Evolutionary conservation across 2,329 filamentous ascomycete genomes (phyloP).

Genomic region (Ustilaginoidea virens): DNA sequence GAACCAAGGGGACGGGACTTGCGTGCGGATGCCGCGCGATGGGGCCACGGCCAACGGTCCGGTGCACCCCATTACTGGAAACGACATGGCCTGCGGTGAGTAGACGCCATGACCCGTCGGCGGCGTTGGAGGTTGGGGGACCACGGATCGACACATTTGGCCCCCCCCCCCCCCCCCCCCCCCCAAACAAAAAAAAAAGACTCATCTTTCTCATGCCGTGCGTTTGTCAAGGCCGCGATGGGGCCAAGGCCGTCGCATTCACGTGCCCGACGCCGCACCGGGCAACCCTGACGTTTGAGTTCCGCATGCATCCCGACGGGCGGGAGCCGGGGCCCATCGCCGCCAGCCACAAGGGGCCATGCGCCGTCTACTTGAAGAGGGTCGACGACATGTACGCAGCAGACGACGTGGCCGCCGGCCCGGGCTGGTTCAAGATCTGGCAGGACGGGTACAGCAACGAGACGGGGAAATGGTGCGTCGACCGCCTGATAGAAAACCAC

Average conservation of each 20-base stretch:
- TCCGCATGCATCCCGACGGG: conserved; percentile 44
- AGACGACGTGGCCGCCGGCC: conserved; percentile 35
- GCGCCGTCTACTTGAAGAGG: conserved; percentile 60
- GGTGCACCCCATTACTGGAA: conserved; percentile 37
- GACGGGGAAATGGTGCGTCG: conserved; percentile 50
- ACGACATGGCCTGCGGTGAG: conserved; percentile 58
- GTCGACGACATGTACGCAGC: conserved; percentile 39
- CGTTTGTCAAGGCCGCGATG: conserved; percentile 23
- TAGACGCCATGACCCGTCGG: too few relatives aligned
- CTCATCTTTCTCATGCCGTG: too few relatives aligned
- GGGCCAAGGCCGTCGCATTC: conserved; percentile 28
- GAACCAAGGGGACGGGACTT: conserved; percentile 55
- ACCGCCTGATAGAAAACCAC: conserved; percentile 48
- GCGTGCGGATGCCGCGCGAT: conserved; percentile 49
- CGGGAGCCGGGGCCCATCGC: conserved; percentile 41
- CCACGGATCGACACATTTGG: too few relatives aligned
- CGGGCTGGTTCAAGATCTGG: conserved; percentile 69
- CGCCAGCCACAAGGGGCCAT: conserved; percentile 48
- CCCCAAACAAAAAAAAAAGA: too few relatives aligned
- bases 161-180: too few relatives aligned
- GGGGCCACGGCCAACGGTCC: conserved; percentile 37
- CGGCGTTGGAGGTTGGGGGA: too few relatives aligned
- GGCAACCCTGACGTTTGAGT: conserved; percentile 49
- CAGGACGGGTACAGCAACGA: conserved; percentile 47
- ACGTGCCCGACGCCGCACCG: conserved; percentile 34